Evolutionary conservation across 1,284 basidiomycete genomes (phyloP).

Genomic region (Thecaphora thlaspeos): DNA sequence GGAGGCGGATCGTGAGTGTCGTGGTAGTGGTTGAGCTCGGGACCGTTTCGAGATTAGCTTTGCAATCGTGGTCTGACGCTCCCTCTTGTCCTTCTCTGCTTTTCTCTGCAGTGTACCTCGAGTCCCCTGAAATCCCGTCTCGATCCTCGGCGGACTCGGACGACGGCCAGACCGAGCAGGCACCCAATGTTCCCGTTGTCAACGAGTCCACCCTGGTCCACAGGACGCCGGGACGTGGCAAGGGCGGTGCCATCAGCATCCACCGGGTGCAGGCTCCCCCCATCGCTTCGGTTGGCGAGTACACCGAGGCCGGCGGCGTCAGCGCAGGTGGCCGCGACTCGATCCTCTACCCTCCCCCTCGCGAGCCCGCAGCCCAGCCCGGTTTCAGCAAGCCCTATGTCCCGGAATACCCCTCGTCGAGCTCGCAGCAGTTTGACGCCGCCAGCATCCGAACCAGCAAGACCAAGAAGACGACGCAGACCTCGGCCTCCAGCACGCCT

Average conservation of each 20-base stretch:
- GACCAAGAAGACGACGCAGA: conserved; percentile 45
- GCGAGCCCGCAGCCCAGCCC: conserved; percentile 40
- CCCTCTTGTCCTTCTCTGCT: neutral
- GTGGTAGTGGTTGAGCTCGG: too few relatives aligned
- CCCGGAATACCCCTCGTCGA: conserved; percentile 30
- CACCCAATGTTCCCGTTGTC: conserved; percentile 50
- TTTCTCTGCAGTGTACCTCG: conserved; percentile 42
- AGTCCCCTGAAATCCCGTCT: conserved; percentile 50
- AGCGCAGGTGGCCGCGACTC: conserved; percentile 54
- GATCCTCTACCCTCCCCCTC: conserved; percentile 55
- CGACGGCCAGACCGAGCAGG: conserved; percentile 20
- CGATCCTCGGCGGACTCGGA: conserved; percentile 14
- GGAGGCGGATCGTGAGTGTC: conserved; percentile 53
- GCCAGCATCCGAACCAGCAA: conserved; percentile 37
- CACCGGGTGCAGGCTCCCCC: conserved; percentile 47
- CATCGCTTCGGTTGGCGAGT: conserved; percentile 52
- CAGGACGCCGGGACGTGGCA: conserved; percentile 53
- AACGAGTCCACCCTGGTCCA: conserved; percentile 55
- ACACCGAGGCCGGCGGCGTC: conserved; percentile 51
- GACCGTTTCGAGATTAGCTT: too few relatives aligned
- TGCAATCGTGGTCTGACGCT: neutral
- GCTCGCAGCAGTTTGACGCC: conserved; percentile 27
- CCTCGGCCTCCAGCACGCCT: conserved; percentile 20
- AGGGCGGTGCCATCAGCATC: conserved; percentile 51
- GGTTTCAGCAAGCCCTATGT: conserved; percentile 41